Base-by-base conservation (phyloP, 495 filamentous ascomycete genomes). In the Schizothecium vesticola region DNA sequence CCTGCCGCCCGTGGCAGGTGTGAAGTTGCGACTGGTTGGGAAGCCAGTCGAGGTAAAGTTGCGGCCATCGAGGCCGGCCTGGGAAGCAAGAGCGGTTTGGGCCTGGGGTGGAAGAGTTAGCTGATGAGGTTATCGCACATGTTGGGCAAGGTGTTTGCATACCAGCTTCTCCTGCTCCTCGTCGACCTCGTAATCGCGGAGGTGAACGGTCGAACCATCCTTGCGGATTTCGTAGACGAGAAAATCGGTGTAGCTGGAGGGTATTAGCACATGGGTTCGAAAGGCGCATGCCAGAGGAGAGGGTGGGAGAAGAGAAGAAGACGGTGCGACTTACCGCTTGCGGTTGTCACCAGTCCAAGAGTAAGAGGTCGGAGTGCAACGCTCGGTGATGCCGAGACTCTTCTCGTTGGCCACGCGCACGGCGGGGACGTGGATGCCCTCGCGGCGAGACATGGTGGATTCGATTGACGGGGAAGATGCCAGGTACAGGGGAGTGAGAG, bases 201-300 rank as follows among this genome's bases (percentile, higher is more conserved):
- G 84, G 77, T 97, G 93, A 57, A 94, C 73, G 3, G 97, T 94
- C 61, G 87, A 80, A 13, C 93, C 94, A 74, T 89, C 85, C 12
- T 88, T 89, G 16, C 85, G 77, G 70, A 99, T 95, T 80, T 99
- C 95, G 76, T 97, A 92, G 66, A 99, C 95, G 61, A 94, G 80
- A 77, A 99, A 99, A 76, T 99, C 95, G 16, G 94, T 96, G 79
- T 93, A 99, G 71, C 92, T 95, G 66, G 33, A 29, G 9, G 2
- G 62, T 22, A 60, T 67, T 55, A 65, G 64, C 56, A 58, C 43
- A 55, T 56, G 22, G 0, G 43, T 26, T 16, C 1, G 6, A 16
- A 21, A 4, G n/a, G 31, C 23, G 11, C 22, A 31, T 51, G 43
- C 19, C 26, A 26, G 31, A 23, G 19, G 0, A 9, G 22, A 57